Evolutionary conservation across 805 yeast species (phyloP).

Genomic region (Lachancea waltii): DNA sequence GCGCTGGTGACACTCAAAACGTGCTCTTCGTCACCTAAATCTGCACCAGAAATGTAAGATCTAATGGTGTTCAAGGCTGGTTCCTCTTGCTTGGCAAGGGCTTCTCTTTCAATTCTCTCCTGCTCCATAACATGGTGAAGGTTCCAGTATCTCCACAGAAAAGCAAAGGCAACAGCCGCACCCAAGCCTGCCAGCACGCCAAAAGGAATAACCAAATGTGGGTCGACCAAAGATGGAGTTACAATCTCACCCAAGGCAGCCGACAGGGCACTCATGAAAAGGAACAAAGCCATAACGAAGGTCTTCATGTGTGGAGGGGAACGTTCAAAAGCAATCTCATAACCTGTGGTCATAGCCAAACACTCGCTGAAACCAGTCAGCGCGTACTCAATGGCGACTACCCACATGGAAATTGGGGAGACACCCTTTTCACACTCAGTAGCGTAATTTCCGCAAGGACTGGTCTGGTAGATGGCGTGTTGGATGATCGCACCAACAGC

Average conservation of each 20-base stretch:
- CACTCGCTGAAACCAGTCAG: slow-evolving; percentile 71
- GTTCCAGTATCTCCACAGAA: slow-evolving; percentile 34
- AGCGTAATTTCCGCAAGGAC: slow-evolving; percentile 68
- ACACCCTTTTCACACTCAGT: slow-evolving; percentile 39
- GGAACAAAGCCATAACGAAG: slow-evolving; percentile 45
- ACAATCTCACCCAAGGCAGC: slow-evolving; percentile 45
- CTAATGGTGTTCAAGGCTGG: neutral
- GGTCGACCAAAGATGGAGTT: slow-evolving; percentile 38
- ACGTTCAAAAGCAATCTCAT: slow-evolving; percentile 78
- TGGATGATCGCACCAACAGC: slow-evolving; percentile 72
- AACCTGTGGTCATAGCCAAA: slow-evolving; percentile 73
- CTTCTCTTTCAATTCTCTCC: slow-evolving; percentile 19
- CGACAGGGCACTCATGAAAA: slow-evolving; percentile 70
- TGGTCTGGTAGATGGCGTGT: slow-evolving; percentile 57
- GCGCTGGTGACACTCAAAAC: slow-evolving; percentile 3
- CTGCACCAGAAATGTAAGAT: neutral
- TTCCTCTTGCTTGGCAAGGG: slow-evolving; percentile 23
- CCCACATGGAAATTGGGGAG: slow-evolving; percentile 52
- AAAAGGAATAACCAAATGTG: slow-evolving; percentile 38
- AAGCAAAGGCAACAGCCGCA: slow-evolving; percentile 29
- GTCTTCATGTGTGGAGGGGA: slow-evolving; percentile 56
- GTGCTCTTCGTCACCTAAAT: neutral
- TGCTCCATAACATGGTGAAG: slow-evolving; percentile 38
- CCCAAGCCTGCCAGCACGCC: slow-evolving; percentile 37
- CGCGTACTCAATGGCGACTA: slow-evolving; percentile 60